Evolutionary conservation across 2,329 filamentous ascomycete genomes (phyloP).

Genomic region (Pyricularia grisea): DNA sequence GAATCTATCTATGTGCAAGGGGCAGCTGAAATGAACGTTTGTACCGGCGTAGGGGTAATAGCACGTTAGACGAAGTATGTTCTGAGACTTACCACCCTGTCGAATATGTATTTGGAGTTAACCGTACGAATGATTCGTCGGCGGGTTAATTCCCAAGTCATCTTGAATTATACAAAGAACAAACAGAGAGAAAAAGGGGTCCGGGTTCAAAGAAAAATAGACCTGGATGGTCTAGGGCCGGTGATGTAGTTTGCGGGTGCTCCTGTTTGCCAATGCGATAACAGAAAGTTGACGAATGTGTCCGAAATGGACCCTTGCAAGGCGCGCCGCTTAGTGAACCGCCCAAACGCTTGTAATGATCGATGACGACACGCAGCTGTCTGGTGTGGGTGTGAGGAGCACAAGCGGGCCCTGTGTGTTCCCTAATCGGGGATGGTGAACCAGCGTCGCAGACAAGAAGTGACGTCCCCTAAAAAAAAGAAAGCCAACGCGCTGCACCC

Average conservation of each 20-base stretch:
- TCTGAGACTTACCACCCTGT: constrained; percentile 53
- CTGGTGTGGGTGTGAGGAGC: neutral
- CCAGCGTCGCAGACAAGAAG: neutral
- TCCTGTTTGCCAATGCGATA: neutral
- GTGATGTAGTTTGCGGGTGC: neutral
- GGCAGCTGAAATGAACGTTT: neutral
- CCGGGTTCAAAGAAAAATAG: neutral
- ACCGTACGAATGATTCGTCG: constrained; percentile 55
- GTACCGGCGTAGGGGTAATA: neutral
- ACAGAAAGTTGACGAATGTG: neutral
- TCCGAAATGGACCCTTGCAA: neutral
- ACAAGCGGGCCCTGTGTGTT: neutral
- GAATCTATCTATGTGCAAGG: neutral
- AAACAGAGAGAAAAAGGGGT: neutral
- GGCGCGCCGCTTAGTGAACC: neutral
- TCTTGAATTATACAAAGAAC: constrained; percentile 18
- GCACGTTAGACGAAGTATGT: neutral
- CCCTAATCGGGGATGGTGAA: neutral
- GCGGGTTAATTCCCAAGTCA: constrained; percentile 49
- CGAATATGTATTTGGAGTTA: constrained; percentile 66
- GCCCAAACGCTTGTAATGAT: neutral
- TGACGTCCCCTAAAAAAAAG: neutral
- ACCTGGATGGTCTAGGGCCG: neutral
- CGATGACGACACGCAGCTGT: constrained; percentile 6
- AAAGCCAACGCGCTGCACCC: neutral